Conservation (phyloP, 345 rosid genomes). For the Eucalyptus curtisii region DNA sequence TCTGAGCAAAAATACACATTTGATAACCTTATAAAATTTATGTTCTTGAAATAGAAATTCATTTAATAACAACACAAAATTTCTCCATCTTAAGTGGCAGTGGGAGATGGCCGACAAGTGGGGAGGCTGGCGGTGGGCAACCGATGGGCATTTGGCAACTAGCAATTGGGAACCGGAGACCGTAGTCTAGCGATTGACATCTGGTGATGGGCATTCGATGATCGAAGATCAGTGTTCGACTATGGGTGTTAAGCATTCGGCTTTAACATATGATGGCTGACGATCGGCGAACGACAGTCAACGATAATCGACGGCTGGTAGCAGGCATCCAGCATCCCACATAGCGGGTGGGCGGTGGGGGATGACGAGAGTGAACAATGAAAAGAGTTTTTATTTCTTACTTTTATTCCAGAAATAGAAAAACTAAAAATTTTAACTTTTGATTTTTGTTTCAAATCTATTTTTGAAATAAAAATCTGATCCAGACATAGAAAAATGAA, state of each 20-base stretch:
- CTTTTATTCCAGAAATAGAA: too few species aligned
- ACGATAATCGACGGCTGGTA: rapidly evolving
- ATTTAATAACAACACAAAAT: too few species aligned
- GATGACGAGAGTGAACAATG: too few species aligned
- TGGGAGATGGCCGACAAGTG: too few species aligned
- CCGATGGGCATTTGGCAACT: too few species aligned
- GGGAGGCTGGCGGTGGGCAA: rapidly evolving
- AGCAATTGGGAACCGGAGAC: rapidly evolving
- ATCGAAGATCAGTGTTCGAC: rapidly evolving
- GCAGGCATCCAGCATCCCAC: rapidly evolving
- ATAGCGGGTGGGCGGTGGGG: rapidly evolving
- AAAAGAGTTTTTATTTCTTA: rapidly evolving
- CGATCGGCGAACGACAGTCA: rapidly evolving
- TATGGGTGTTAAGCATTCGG: rapidly evolving
- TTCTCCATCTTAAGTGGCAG: rapidly evolving
- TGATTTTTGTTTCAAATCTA: too few species aligned
- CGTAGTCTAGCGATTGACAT: rapidly evolving
- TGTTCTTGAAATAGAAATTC: rapidly evolving
- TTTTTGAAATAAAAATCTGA: too few species aligned
- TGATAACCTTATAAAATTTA: too few species aligned
- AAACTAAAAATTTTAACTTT: too few species aligned
- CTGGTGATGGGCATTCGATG: rapidly evolving
- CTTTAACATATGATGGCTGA: rapidly evolving
- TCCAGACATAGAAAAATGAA: too few species aligned
- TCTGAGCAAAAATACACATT: too few species aligned